These are phyloP conservation scores for Coemansia sp. DNA, from an alignment of 192 early-diverging fungal genomes.

Conservation along the genomic window DNA sequence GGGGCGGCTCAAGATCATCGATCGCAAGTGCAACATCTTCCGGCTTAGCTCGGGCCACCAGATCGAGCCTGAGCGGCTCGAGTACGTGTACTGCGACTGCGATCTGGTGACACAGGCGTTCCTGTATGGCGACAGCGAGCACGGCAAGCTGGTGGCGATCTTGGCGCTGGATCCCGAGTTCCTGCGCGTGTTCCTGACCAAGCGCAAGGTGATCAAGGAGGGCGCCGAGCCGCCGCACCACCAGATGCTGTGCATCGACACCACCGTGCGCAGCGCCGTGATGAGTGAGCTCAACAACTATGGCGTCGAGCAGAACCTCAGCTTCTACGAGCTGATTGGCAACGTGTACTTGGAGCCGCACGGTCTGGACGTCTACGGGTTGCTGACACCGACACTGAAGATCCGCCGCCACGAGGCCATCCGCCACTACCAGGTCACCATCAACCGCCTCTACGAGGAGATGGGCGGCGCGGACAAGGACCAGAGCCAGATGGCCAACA, in stretches of 20 bases:
- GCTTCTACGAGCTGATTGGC: conserved; percentile 67
- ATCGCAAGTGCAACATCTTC: conserved; percentile 95
- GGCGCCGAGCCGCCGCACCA: conserved; percentile 51
- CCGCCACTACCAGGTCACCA: conserved; percentile 50
- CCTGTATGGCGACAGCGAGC: conserved; percentile 77
- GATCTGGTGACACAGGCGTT: conserved; percentile 67
- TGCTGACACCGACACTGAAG: conserved; percentile 80
- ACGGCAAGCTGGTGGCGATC: conserved; percentile 68
- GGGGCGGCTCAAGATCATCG: conserved; percentile 83
- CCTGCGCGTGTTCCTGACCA: conserved; percentile 50
- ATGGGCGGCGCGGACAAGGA: conserved; percentile 25
- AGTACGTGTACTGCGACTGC: conserved; percentile 82
- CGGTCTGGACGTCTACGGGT: conserved; percentile 70
- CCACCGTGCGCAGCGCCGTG: conserved; percentile 54
- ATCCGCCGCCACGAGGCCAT: conserved; percentile 54
- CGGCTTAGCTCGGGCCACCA: conserved; percentile 86
- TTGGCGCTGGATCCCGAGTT: conserved; percentile 69
- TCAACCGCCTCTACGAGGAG: conserved; percentile 63
- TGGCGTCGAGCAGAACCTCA: conserved; percentile 60
- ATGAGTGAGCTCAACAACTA: conserved; percentile 56
- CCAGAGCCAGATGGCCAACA: conserved; percentile 45
- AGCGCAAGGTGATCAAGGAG: conserved; percentile 47
- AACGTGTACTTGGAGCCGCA: conserved; percentile 65
- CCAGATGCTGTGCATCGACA: conserved; percentile 62
- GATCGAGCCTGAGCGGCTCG: conserved; percentile 93